Conservation (phyloP, 140 eudicot species). For the Flaveria floridana region DNA sequence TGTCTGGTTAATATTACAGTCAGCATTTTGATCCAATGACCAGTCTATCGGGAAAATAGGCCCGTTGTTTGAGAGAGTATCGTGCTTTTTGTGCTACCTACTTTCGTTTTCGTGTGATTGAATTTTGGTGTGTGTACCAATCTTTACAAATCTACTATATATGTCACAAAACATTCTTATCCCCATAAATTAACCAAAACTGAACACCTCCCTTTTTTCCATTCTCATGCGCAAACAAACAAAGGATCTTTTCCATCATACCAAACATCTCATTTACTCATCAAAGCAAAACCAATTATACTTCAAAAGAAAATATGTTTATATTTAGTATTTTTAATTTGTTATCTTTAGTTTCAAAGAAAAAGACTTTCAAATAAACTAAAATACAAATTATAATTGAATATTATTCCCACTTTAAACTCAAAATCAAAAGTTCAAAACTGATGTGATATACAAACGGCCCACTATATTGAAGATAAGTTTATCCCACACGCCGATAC, state of each 20-base stretch:
- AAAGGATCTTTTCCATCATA: no score
- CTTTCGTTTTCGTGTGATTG: constrained; percentile 5
- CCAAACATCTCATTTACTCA: no score
- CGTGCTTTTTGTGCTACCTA: not conserved
- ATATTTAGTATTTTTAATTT: not conserved
- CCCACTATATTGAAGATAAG: not conserved
- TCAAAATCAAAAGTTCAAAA: not conserved
- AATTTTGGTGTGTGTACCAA: not conserved
- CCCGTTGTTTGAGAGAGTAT: no score
- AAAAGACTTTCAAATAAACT: not conserved
- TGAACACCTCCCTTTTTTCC: no score
- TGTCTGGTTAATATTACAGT: no score
- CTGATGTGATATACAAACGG: constrained; percentile 7
- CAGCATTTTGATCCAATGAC: not conserved
- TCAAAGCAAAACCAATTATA: not conserved
- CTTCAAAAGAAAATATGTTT: not conserved
- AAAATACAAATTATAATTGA: not conserved
- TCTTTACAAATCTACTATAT: no score
- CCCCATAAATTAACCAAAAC: no score
- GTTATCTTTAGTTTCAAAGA: not conserved
- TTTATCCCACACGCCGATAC: not conserved
- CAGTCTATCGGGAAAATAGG: not conserved
- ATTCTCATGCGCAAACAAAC: no score
- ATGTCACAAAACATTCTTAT: no score
- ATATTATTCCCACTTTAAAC: not conserved